Conservation (phyloP, 805 yeast genomes). For the Dipodascus geniculatus region DNA sequence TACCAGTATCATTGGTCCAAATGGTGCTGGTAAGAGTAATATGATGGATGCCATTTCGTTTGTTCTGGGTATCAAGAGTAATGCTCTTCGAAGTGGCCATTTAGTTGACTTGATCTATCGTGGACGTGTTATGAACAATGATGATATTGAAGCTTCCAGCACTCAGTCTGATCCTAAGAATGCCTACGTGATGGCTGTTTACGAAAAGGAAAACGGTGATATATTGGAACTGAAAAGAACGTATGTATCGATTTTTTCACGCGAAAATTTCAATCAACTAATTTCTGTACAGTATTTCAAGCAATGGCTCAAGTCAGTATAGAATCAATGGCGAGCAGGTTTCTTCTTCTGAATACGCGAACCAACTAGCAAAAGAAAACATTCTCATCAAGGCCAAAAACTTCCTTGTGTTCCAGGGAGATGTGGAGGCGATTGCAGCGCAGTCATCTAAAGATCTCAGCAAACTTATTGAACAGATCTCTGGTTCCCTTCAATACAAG, state of each 20-base stretch:
- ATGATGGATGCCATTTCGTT: constrained; percentile 97
- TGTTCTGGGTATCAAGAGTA: constrained; percentile 73
- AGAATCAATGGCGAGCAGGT: constrained; percentile 49
- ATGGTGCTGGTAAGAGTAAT: constrained; percentile 95
- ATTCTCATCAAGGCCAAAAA: constrained; percentile 82
- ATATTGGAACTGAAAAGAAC: constrained; percentile 51
- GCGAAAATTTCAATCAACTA: background rate
- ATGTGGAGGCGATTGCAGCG: constrained; percentile 85
- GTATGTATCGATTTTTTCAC: constrained; percentile 10
- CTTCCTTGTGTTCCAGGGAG: constrained; percentile 93
- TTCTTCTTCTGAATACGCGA: constrained; percentile 52
- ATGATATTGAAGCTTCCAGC: constrained; percentile 19
- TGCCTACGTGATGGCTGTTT: constrained; percentile 72
- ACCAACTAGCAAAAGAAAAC: constrained; percentile 60
- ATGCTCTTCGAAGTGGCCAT: constrained; percentile 62
- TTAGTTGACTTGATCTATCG: constrained; percentile 73
- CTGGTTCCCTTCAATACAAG: constrained; percentile 64
- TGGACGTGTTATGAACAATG: constrained; percentile 36
- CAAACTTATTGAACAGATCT: constrained; percentile 62
- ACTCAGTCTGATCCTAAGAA: constrained; percentile 30
- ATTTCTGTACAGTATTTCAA: constrained; percentile 18
- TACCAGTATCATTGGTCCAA: constrained; percentile 94
- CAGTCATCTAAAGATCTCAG: constrained; percentile 72
- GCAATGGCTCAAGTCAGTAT: constrained; percentile 55
- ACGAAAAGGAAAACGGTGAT: constrained; percentile 49